Evolutionary conservation across 1,284 basidiomycete genomes (phyloP).

Genomic region (Phaffia rhodozyma): DNA sequence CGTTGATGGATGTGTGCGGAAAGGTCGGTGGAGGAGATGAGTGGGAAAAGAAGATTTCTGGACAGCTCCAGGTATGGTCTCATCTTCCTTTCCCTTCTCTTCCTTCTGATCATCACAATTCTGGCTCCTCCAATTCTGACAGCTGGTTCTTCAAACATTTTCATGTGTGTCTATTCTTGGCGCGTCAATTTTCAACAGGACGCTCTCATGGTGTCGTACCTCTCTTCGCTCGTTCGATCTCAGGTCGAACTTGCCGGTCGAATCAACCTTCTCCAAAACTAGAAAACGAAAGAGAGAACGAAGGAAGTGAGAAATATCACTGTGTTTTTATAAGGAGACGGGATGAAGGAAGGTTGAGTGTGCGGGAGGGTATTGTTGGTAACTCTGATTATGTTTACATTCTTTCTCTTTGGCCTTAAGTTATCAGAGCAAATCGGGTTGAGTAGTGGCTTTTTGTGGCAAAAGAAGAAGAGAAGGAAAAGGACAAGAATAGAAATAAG

Average conservation of each 20-base stretch:
- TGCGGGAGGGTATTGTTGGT: too few relatives aligned
- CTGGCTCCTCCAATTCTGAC: background rate
- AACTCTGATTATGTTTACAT: too few relatives aligned
- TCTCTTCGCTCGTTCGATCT: slow-evolving; percentile 83
- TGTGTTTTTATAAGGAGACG: too few relatives aligned
- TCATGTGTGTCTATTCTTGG: background rate
- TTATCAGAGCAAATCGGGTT: too few relatives aligned
- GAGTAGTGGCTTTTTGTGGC: too few relatives aligned
- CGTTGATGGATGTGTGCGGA: slow-evolving; percentile 82
- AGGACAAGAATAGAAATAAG: too few relatives aligned
- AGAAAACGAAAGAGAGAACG: too few relatives aligned
- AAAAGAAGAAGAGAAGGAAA: too few relatives aligned
- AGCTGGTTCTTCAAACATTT: background rate
- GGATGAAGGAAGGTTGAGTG: too few relatives aligned
- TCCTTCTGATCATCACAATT: background rate
- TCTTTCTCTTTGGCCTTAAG: too few relatives aligned
- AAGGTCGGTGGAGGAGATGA: slow-evolving; percentile 20
- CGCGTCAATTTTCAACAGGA: slow-evolving; percentile 45
- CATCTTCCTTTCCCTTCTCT: background rate
- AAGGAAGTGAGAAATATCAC: too few relatives aligned
- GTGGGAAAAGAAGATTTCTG: slow-evolving; percentile 27
- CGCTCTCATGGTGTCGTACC: slow-evolving; percentile 85
- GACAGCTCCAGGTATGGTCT: slow-evolving; percentile 53
- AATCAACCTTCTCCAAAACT: slow-evolving; percentile 48
- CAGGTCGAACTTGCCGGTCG: slow-evolving; percentile 89